These are phyloP conservation scores for Penicillium sp. DNA, from an alignment of 2,329 filamentous ascomycete genomes.

Conservation along the genomic window DNA sequence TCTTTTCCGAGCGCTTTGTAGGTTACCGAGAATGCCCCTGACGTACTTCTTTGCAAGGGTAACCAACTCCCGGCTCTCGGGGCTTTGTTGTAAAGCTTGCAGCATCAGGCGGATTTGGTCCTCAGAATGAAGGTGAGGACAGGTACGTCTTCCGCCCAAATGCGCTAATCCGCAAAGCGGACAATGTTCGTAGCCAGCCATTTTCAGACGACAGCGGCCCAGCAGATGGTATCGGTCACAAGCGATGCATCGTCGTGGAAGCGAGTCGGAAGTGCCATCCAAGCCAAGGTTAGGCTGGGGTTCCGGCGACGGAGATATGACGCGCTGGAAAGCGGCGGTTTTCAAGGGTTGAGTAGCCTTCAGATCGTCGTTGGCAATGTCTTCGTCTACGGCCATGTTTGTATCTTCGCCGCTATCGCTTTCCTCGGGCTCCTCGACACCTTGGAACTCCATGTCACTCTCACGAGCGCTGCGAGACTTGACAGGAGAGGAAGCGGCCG, in stretches of 20 bases:
- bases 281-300: slow-evolving; percentile 2
- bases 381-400: slow-evolving; percentile 2
- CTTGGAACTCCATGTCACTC: slow-evolving; percentile 30
- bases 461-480: slow-evolving; percentile 20
- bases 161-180: slow-evolving; percentile 60
- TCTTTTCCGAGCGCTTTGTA: slow-evolving; percentile 47
- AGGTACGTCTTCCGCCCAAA: slow-evolving; percentile 51
- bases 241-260: slow-evolving; percentile 42
- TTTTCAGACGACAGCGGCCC: slow-evolving; percentile 57
- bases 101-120: slow-evolving; percentile 60
- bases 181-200: slow-evolving; percentile 56
- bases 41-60: slow-evolving; percentile 53
- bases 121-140: slow-evolving; percentile 58
- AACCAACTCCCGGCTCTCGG: slow-evolving; percentile 50
- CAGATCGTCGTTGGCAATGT: slow-evolving; percentile 1
- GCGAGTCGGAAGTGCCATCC: slow-evolving; percentile 16
- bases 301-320: slow-evolving; percentile 17
- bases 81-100: slow-evolving; percentile 53
- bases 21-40: slow-evolving; percentile 49
- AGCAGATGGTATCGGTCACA: slow-evolving; percentile 50
- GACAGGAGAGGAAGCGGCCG: slow-evolving; percentile 14
- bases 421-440: slow-evolving; percentile 24
- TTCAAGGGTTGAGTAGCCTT: slow-evolving; percentile 13
- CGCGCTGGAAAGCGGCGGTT: slow-evolving; percentile 36
- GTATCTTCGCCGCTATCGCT: slow-evolving; percentile 14